These are phyloP conservation scores for Seminavis robusta DNA, from an alignment of 108 stramenopile species.

Conservation along the genomic window DNA sequence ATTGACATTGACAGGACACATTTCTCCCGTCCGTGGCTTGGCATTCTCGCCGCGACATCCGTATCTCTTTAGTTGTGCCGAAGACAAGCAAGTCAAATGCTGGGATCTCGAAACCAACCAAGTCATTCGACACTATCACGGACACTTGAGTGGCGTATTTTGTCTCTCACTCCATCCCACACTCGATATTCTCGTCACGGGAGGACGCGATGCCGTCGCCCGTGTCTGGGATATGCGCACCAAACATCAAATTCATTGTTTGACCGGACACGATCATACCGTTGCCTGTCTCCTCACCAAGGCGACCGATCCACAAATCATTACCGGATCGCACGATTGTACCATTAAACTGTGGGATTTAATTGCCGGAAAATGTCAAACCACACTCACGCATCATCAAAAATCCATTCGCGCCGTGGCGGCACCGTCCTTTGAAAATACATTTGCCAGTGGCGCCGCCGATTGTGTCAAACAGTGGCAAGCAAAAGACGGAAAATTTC, in stretches of 20 bases:
- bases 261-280: conserved; percentile 94
- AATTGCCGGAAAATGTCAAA: conserved; percentile 94
- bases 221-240: conserved; percentile 99
- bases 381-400: conserved; percentile 98
- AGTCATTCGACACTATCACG: conserved; percentile 98
- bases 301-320: conserved; percentile 92
- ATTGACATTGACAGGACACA: conserved; percentile 98
- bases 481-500: conserved; percentile 86
- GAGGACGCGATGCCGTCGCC: conserved; percentile 95
- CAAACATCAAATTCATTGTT: conserved; percentile 88
- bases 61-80: conserved; percentile 95
- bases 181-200: conserved; percentile 97
- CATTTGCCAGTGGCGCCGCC: conserved; percentile 94
- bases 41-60: conserved; percentile 93
- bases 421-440: conserved; percentile 86
- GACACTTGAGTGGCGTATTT: conserved; percentile 96
- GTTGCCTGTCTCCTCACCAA: conserved; percentile 90
- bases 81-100: conserved; percentile 98
- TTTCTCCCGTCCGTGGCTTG: conserved; percentile 93
- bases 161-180: conserved; percentile 94
- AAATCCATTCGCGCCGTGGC: conserved; percentile 91
- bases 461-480: conserved; percentile 97
- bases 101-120: conserved; percentile 99
- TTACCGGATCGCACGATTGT: conserved; percentile 96
- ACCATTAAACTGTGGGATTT: conserved; percentile 99